Percentiles rank a stretch among this genome's conserved stretches.
Conservation (phyloP, 2,329 filamentous ascomycete genomes). For the Scedosporium aurantiacum region DNA sequence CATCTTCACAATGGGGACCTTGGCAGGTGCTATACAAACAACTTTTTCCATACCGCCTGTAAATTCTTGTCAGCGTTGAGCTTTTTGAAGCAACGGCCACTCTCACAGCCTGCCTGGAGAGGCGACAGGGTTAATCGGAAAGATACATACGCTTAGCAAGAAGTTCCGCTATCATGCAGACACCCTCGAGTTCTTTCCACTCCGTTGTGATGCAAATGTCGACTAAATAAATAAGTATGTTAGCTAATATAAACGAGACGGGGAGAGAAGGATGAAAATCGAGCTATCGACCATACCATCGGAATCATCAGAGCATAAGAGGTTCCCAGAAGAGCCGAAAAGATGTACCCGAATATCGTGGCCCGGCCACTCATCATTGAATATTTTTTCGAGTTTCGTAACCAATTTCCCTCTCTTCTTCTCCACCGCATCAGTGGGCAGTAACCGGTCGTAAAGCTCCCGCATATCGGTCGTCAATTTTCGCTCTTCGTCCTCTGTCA, state of each 20-base stretch:
- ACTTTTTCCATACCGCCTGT: slow-evolving; percentile 95
- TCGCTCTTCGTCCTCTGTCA: slow-evolving; percentile 62
- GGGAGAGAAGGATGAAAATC: background rate
- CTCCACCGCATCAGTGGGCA: slow-evolving; percentile 72
- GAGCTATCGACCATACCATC: slow-evolving; percentile 55
- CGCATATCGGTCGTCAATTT: slow-evolving; percentile 74
- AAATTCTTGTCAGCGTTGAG: slow-evolving; percentile 20
- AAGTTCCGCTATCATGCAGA: slow-evolving; percentile 82
- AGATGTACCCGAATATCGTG: slow-evolving; percentile 83
- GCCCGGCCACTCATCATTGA: slow-evolving; percentile 86
- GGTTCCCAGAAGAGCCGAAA: slow-evolving; percentile 96
- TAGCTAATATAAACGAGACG: slow-evolving; percentile 14
- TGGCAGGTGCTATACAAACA: slow-evolving; percentile 86
- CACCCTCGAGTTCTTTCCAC: slow-evolving; percentile 76
- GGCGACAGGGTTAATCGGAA: background rate
- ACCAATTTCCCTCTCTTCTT: slow-evolving; percentile 64
- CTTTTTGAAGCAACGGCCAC: background rate
- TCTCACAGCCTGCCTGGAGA: background rate
- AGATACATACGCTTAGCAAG: slow-evolving; percentile 67
- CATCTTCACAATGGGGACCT: slow-evolving; percentile 96
- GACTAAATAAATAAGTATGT: slow-evolving; percentile 49
- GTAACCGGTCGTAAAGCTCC: slow-evolving; percentile 71
- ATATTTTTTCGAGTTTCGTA: slow-evolving; percentile 74
- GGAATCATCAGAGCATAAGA: slow-evolving; percentile 88
- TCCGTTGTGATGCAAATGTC: slow-evolving; percentile 95